These are phyloP conservation scores for Hygrophorus russula DNA, from an alignment of 768 basidiomycete species.

Conservation along the genomic window DNA sequence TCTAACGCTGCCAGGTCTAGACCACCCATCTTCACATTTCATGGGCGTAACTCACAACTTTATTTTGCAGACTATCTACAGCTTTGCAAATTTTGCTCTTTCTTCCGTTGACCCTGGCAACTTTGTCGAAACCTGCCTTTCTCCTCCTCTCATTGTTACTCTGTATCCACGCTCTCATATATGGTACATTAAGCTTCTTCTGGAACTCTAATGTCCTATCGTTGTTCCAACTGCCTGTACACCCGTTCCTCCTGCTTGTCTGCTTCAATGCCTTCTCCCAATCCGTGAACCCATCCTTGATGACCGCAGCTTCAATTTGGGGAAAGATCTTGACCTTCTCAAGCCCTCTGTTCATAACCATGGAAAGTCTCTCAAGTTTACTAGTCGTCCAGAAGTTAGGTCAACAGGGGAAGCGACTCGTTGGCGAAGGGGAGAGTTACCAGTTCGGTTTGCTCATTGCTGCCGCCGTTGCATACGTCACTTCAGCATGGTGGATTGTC, in stretches of 20 bases:
- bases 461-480: constrained; percentile 70
- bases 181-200: constrained; percentile 65
- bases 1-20: constrained; percentile 51
- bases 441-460: constrained; percentile 71
- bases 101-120: constrained; percentile 75
- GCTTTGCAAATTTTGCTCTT: constrained; percentile 74
- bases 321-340: constrained; percentile 57
- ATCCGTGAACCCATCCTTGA: constrained; percentile 44
- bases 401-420: constrained; percentile 62
- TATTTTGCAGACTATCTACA: constrained; percentile 48
- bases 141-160: constrained; percentile 72
- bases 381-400: constrained; percentile 76
- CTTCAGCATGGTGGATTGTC: constrained; percentile 81
- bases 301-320: constrained; percentile 58
- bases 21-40: background rate
- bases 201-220: constrained; percentile 65
- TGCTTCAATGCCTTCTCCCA: constrained; percentile 79
- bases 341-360: constrained; percentile 67
- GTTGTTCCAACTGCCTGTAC: constrained; percentile 76
- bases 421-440: constrained; percentile 57
- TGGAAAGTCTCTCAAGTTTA: constrained; percentile 79
- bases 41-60: background rate
- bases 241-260: constrained; percentile 76
- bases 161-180: constrained; percentile 66
- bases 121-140: constrained; percentile 70